These are phyloP conservation scores for Epichloe bromicola DNA, from an alignment of 2,329 filamentous ascomycete genomes.

Conservation along the genomic window DNA sequence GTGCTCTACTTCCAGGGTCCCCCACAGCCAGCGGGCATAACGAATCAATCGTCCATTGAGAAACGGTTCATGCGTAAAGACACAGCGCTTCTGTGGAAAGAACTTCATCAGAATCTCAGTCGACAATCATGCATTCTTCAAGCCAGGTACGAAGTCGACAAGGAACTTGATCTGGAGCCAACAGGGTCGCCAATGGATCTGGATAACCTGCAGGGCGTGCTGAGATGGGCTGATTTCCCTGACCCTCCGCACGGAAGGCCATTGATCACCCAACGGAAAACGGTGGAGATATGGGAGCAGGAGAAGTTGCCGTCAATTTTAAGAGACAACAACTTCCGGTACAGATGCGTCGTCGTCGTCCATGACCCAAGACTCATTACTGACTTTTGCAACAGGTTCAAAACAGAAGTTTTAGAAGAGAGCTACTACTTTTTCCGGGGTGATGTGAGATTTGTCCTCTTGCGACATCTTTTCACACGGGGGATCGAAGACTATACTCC, in stretches of 20 bases:
- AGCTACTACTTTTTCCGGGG: constrained; percentile 39
- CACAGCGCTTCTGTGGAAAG: constrained; percentile 32
- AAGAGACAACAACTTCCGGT: constrained; percentile 40
- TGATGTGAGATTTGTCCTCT: constrained; percentile 41
- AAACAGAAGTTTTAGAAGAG: constrained; percentile 40
- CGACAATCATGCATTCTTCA: constrained; percentile 46
- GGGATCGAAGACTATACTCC: constrained; percentile 20
- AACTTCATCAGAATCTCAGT: constrained; percentile 39
- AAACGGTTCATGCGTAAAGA: constrained; percentile 26
- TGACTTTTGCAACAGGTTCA: constrained; percentile 28
- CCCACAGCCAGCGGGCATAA: constrained; percentile 30
- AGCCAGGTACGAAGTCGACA: constrained; percentile 38
- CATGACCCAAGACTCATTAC: not conserved
- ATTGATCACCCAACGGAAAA: constrained; percentile 37
- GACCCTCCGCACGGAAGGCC: constrained; percentile 39
- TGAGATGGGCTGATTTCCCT: constrained; percentile 48
- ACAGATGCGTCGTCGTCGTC: constrained; percentile 7
- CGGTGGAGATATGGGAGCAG: constrained; percentile 42
- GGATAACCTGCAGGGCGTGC: constrained; percentile 30
- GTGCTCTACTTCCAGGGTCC: constrained; percentile 42
- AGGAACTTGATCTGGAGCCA: constrained; percentile 33
- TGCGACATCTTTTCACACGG: constrained; percentile 31
- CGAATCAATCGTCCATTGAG: constrained; percentile 26
- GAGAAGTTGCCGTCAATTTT: constrained; percentile 34
- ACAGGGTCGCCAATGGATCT: constrained; percentile 22